Evolutionary conservation across 352 stramenopile species (phyloP), one percentile per base, ranked within the genome.

Genomic region (Phytophthora europaea): DNA sequence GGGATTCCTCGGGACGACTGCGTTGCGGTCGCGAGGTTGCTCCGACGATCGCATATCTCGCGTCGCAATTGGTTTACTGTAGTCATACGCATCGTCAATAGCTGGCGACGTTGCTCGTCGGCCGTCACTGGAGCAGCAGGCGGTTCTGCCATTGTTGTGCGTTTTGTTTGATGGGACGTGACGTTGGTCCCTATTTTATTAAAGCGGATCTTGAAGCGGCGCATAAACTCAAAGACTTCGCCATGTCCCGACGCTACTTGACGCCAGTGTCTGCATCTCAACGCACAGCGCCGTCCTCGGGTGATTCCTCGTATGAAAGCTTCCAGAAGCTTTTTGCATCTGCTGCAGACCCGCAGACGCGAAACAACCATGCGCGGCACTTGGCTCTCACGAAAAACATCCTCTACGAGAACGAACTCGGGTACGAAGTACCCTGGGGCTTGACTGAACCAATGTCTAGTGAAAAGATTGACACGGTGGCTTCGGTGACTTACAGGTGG

Each of bases 301-400:
- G 2, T 0, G 45, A 66, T 66, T 47, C 40, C 3, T 67, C 67
- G 9, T 64, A 23, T 18, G 65, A 91, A 26, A 76, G 70, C 40
- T 93, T 94, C 69, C 67, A 80, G 34, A 94, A 93, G 75, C 78
- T 94, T 48, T 93, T 93, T 50, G 70, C 67, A 28, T 88, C 83
- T 1, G 73, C 91, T 26, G 56, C 52, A 12, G 85, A 94, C 54
- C 84, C 76, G 10, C 84, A 94, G 81, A 94, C 88, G 20, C 67
- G 67, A n/a, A 80, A 84, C 4, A 82, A 90, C 23, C 84, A 93
- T 65, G 81, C 83, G 51, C 78, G 88, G 33, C 86, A 96, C 38
- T 75, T 94, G 53, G 89, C 89, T 22, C 78, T 95, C 26, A 82
- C 87, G 34, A 92, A 94, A 75, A 88, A 92, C 38, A 79, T 93